These are phyloP conservation scores for Aegilops umbellulata DNA, from an alignment of 176 grass and related monocot species.

Conservation along the genomic window DNA sequence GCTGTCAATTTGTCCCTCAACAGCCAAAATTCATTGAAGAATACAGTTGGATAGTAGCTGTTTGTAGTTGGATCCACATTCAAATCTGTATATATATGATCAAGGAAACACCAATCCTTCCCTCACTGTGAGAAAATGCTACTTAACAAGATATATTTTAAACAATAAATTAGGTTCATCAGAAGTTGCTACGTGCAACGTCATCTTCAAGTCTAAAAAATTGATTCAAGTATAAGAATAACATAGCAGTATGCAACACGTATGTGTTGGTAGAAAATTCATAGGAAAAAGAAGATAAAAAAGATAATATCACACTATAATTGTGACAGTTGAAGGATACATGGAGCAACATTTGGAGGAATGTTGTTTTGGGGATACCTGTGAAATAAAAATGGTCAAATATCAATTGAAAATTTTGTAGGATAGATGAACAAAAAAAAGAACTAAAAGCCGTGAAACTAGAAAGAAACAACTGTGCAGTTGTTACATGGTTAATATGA, in stretches of 20 bases:
- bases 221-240: not conserved
- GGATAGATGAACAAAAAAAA: not conserved
- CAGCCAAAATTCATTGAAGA: conserved; percentile 99
- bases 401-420: not conserved
- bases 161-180: conserved; percentile 5
- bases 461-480: not conserved
- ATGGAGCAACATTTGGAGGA: conserved; percentile 55
- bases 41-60: conserved; percentile 84
- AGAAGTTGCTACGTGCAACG: not conserved
- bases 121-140: not conserved
- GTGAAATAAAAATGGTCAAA: conserved; percentile 37
- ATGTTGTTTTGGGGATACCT: conserved; percentile 88
- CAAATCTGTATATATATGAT: conserved; percentile 66
- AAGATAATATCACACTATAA: conserved; percentile 18
- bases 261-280: not conserved
- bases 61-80: conserved; percentile 62
- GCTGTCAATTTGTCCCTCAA: conserved; percentile 88
- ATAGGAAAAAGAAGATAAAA: not conserved
- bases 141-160: conserved; percentile 1
- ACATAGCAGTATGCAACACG: not conserved
- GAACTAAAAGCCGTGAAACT: not conserved
- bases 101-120: conserved; percentile 56
- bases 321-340: conserved; percentile 82
- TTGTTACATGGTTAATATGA: not conserved
- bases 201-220: not conserved